Evolutionary conservation across 306 rosid species (phyloP).

Genomic region (Vigna trinervia): DNA sequence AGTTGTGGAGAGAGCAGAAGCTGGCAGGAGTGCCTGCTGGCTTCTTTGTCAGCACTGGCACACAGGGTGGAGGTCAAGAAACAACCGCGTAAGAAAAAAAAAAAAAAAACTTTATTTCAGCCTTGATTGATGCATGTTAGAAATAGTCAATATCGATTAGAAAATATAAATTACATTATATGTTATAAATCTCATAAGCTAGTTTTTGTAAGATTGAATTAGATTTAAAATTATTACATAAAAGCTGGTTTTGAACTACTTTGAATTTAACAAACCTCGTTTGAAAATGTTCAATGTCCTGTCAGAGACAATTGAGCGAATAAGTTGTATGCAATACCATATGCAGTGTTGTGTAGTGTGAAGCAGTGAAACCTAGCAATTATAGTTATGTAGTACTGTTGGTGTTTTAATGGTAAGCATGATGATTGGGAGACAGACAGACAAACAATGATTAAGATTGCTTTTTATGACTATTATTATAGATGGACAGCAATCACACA

Average conservation of each 20-base stretch:
- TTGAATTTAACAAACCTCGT: not conserved
- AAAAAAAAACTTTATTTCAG: not conserved
- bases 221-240: too few relatives aligned
- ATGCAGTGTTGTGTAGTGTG: not conserved
- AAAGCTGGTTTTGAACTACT: too few relatives aligned
- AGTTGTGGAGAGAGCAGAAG: constrained; percentile 71
- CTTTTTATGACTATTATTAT: constrained; percentile 38
- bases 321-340: not conserved
- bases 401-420: constrained; percentile 10
- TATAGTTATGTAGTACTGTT: not conserved
- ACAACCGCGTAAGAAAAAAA: constrained; percentile 68
- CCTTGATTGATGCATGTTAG: not conserved
- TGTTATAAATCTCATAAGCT: too few relatives aligned
- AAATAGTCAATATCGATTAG: too few relatives aligned
- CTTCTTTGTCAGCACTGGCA: constrained; percentile 79
- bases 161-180: too few relatives aligned
- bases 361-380: not conserved
- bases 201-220: too few relatives aligned
- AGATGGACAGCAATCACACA: constrained; percentile 89
- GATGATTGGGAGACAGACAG: constrained; percentile 39
- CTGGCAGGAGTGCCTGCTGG: constrained; percentile 82
- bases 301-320: not conserved
- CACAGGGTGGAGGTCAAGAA: constrained; percentile 94
- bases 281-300: not conserved
- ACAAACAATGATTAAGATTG: constrained; percentile 15